phyloP scores from a whole-genome alignment of 1,139 yeast genomes.

The Geotrichum phurueaensis region DNA sequence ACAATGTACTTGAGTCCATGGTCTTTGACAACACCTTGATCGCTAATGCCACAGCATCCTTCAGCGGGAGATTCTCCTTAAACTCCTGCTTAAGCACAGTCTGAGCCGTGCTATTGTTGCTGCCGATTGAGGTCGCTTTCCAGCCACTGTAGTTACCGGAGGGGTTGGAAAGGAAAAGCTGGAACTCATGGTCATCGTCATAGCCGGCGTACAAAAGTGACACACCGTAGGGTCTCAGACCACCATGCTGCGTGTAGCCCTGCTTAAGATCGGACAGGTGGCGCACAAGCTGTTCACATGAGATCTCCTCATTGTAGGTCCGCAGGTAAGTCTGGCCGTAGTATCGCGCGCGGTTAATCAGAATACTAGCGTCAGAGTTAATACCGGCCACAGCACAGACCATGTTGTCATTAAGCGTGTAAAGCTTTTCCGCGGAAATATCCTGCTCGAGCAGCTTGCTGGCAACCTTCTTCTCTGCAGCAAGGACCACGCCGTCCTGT shows the following conservation, averaged over 20 bases:
- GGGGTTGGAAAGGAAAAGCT: slow-evolving; percentile 91
- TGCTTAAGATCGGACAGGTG: slow-evolving; percentile 90
- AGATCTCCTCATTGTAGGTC: slow-evolving; percentile 84
- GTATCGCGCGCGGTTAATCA: slow-evolving; percentile 81
- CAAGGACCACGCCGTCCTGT: slow-evolving; percentile 86
- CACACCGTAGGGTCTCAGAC: slow-evolving; percentile 96
- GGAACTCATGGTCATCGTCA: slow-evolving; percentile 86
- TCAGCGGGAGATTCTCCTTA: slow-evolving; percentile 69
- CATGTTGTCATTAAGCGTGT: slow-evolving; percentile 69
- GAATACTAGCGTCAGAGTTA: slow-evolving; percentile 93
- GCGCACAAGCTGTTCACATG: slow-evolving; percentile 84
- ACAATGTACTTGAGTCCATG: slow-evolving; percentile 80
- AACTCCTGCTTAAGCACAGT: slow-evolving; percentile 92
- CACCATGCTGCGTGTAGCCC: slow-evolving; percentile 98
- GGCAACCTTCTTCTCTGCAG: slow-evolving; percentile 94
- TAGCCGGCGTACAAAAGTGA: slow-evolving; percentile 94
- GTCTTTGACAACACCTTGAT: slow-evolving; percentile 90
- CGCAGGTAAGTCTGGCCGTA: slow-evolving; percentile 79
- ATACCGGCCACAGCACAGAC: slow-evolving; percentile 97
- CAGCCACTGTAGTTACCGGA: slow-evolving; percentile 97
- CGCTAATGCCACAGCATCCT: slow-evolving; percentile 82
- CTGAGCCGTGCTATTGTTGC: slow-evolving; percentile 94
- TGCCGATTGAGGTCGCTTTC: slow-evolving; percentile 97
- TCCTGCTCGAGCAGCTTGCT: slow-evolving; percentile 90
- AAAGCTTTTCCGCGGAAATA: slow-evolving; percentile 87